Evolutionary conservation across 352 stramenopile species (phyloP).

Genomic region (Globisporangium orthogonon): DNA sequence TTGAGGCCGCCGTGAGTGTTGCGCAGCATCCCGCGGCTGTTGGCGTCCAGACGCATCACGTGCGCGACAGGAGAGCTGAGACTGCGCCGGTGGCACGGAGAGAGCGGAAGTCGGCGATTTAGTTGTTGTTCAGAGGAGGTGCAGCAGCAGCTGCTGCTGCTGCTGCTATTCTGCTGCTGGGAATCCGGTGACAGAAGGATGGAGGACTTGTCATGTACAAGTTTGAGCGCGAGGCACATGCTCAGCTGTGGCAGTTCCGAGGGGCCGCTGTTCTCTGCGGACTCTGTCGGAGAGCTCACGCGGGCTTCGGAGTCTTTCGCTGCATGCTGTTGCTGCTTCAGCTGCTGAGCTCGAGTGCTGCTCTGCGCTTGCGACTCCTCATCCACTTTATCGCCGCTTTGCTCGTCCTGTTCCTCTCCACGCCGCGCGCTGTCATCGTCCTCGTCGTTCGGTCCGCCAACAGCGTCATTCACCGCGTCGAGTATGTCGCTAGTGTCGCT

Average conservation of each 20-base stretch:
- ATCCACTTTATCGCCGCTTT: background rate
- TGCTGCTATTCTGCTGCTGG: background rate
- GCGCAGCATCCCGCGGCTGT: constrained; percentile 32
- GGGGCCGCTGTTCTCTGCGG: background rate
- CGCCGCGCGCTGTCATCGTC: background rate
- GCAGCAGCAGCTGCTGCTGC: background rate
- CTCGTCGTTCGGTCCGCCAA: background rate
- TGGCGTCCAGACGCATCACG: constrained; percentile 17
- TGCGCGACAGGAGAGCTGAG: background rate
- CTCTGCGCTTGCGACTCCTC: background rate
- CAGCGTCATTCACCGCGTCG: constrained; percentile 9
- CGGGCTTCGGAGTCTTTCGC: constrained; percentile 8
- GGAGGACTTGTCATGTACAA: background rate
- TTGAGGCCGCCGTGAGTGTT: constrained; percentile 41
- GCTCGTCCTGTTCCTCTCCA: background rate
- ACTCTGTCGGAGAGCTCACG: background rate
- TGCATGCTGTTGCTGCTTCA: background rate
- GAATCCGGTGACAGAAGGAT: too few relatives aligned
- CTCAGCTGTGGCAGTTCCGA: background rate
- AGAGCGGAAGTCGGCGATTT: background rate
- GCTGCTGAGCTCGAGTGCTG: background rate
- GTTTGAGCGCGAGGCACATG: constrained; percentile 1
- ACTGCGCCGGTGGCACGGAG: background rate
- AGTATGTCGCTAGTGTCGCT: constrained; percentile 10
- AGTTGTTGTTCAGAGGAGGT: background rate